Conservation (phyloP, 108 stramenopile genomes). For the Chaetoceros muelleri region DNA sequence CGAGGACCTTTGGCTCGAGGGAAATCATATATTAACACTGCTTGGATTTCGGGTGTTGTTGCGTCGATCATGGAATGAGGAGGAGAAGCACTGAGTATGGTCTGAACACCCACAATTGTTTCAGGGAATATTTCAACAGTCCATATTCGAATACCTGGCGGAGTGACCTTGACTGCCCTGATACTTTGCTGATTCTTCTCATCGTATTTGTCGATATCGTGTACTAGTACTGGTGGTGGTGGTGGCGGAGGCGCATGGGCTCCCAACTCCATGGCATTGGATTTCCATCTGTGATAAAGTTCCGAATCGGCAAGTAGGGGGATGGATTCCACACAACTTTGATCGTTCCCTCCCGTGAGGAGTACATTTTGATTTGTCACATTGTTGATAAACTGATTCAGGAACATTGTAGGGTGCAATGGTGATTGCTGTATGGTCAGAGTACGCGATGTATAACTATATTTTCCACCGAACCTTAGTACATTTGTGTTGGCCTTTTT, state of each 20-base stretch:
- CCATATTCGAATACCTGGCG: background rate
- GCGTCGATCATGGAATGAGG: too few relatives aligned
- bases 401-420: too few relatives aligned
- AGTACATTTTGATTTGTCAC: background rate
- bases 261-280: too few relatives aligned
- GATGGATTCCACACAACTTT: background rate
- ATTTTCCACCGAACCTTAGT: background rate
- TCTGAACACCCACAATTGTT: background rate
- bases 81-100: background rate
- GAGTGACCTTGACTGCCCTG: background rate
- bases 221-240: too few relatives aligned
- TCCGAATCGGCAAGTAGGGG: too few relatives aligned
- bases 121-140: background rate
- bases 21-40: background rate
- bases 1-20: background rate
- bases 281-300: too few relatives aligned
- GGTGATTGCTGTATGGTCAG: background rate
- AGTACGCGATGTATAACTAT: background rate
- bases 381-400: background rate
- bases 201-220: too few relatives aligned
- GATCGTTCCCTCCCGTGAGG: background rate
- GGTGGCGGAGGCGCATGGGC: too few relatives aligned
- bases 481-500: too few relatives aligned
- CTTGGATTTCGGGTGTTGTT: background rate
- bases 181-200: too few relatives aligned